These are phyloP conservation scores for Scheffersomyces titani DNA, from an alignment of 1,139 yeast species.

Conservation along the genomic window DNA sequence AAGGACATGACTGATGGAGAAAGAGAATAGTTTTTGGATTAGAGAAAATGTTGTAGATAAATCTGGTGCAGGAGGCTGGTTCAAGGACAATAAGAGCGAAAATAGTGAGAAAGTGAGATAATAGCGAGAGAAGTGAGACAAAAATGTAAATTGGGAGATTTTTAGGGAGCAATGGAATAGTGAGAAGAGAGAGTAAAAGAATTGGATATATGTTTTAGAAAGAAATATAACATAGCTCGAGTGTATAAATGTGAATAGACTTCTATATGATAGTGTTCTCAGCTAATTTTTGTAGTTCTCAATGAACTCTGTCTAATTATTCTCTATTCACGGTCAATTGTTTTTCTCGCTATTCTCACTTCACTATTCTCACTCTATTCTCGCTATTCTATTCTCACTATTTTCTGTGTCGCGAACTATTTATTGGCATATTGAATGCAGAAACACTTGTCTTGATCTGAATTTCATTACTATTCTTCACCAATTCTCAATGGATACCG, in stretches of 20 bases:
- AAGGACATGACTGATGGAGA: conserved; percentile 61
- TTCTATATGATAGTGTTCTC: not conserved
- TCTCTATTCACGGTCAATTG: no score
- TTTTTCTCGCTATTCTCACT: not conserved
- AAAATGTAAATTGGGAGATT: not conserved
- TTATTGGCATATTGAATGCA: no score
- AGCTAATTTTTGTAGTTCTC: no score
- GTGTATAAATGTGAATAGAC: not conserved
- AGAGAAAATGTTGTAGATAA: not conserved
- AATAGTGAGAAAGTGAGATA: not conserved
- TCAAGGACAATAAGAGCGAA: no score
- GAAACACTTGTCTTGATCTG: not conserved
- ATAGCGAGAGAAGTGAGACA: not conserved
- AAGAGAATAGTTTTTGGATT: not conserved
- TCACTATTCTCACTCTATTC: no score
- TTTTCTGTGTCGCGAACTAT: no score
- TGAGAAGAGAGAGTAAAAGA: not conserved
- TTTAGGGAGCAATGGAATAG: not conserved
- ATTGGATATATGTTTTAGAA: not conserved
- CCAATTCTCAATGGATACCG: conserved; percentile 27
- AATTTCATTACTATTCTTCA: not conserved
- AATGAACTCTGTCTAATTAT: no score
- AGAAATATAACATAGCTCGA: not conserved
- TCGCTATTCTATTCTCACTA: no score
- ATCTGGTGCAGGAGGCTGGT: not conserved